These are phyloP conservation scores for Blastobotrys ciferrii DNA, from an alignment of 1,139 yeast species.

Conservation along the genomic window DNA sequence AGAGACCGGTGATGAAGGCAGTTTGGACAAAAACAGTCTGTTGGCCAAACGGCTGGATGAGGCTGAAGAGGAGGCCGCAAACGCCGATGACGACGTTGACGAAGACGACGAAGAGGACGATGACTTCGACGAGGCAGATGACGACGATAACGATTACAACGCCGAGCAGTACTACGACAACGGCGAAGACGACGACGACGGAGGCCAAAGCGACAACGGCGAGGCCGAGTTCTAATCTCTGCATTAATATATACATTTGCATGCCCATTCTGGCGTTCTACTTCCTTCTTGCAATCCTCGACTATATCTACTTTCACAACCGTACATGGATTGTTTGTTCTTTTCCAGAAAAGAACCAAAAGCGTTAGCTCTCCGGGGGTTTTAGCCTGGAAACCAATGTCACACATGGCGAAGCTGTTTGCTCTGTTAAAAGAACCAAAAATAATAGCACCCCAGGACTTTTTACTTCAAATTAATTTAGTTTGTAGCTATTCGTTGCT, in stretches of 20 bases:
- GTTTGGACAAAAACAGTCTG: slow-evolving; percentile 30
- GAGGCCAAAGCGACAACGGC: slow-evolving; percentile 52
- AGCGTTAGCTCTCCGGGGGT: too few species aligned
- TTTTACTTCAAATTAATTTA: too few species aligned
- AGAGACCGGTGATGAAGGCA: slow-evolving; percentile 46
- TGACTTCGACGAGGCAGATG: slow-evolving; percentile 70
- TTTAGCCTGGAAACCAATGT: too few species aligned
- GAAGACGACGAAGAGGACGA: slow-evolving; percentile 77
- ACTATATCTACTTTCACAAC: too few species aligned
- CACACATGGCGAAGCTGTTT: too few species aligned
- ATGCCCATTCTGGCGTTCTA: too few species aligned
- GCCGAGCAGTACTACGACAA: slow-evolving; percentile 55
- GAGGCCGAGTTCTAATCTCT: slow-evolving; percentile 49
- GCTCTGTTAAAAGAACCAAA: too few species aligned
- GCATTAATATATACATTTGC: background rate
- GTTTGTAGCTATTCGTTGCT: too few species aligned
- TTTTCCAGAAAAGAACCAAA: too few species aligned
- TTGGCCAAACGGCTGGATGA: slow-evolving; percentile 30
- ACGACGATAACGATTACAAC: slow-evolving; percentile 72
- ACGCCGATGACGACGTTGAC: slow-evolving; percentile 50
- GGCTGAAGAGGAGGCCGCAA: slow-evolving; percentile 48
- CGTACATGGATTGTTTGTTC: too few species aligned
- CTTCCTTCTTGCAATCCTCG: too few species aligned
- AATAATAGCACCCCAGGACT: too few species aligned
- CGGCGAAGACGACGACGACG: slow-evolving; percentile 45